These are phyloP conservation scores for Elongisporangium anandrum DNA, from an alignment of 352 stramenopile genomes.

Conservation along the genomic window DNA sequence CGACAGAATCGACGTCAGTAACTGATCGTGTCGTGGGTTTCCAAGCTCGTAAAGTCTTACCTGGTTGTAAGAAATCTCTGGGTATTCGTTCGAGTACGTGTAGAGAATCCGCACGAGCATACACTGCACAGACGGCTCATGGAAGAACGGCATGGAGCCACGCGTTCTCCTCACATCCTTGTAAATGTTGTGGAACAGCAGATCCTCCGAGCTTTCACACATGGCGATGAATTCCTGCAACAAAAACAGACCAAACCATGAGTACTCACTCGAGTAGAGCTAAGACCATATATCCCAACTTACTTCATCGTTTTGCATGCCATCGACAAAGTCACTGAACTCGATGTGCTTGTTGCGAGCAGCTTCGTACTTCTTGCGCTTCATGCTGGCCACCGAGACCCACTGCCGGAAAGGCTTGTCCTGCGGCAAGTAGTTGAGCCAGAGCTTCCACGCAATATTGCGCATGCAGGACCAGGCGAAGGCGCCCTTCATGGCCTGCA, in stretches of 20 bases:
- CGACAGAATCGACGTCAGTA: background rate
- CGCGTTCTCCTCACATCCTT: conserved; percentile 68
- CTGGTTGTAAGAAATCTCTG: conserved; percentile 75
- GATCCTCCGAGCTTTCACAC: conserved; percentile 50
- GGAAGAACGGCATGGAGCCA: conserved; percentile 61
- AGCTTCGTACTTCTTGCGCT: conserved; percentile 39
- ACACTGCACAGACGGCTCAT: conserved; percentile 33
- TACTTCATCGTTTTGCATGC: conserved; percentile 21
- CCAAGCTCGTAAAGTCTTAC: conserved; percentile 4
- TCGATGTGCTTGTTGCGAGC: conserved; percentile 24
- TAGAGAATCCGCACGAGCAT: conserved; percentile 65
- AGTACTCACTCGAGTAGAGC: background rate
- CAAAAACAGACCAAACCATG: background rate
- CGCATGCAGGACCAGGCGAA: conserved; percentile 73
- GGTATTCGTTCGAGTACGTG: conserved; percentile 60
- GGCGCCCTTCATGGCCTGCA: conserved; percentile 54
- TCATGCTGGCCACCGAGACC: conserved; percentile 21
- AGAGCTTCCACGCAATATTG: conserved; percentile 67
- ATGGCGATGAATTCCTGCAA: conserved; percentile 34
- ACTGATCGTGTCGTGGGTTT: background rate
- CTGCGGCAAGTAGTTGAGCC: conserved; percentile 49
- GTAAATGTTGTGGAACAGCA: conserved; percentile 60
- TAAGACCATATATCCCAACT: background rate
- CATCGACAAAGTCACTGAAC: conserved; percentile 23
- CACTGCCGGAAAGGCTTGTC: conserved; percentile 48